Conservation (phyloP, 768 basidiomycete genomes). For the Mycena indigotica region DNA sequence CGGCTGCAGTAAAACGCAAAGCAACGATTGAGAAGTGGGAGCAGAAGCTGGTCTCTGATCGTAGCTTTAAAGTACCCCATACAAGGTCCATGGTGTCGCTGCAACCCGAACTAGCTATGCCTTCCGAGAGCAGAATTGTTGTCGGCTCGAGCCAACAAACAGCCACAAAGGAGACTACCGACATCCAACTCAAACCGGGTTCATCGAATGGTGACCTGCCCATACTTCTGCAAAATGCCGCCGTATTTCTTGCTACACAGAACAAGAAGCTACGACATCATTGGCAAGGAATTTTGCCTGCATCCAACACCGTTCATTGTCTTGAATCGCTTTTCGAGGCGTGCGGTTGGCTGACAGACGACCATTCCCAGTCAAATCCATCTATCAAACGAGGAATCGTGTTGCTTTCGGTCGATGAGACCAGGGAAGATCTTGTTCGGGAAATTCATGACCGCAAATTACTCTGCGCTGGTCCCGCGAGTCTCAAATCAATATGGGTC, state of each 20-base stretch:
- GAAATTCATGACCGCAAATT: constrained; percentile 10
- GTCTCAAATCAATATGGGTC: constrained; percentile 12
- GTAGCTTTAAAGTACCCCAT: too few species aligned
- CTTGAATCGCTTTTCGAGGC: constrained; percentile 49
- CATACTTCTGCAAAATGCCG: neutral
- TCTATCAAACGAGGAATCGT: constrained; percentile 37
- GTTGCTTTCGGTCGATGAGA: constrained; percentile 35
- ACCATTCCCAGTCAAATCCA: neutral
- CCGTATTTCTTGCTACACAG: constrained; percentile 26
- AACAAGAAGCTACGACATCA: constrained; percentile 1
- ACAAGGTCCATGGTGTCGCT: neutral
- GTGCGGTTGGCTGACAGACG: constrained; percentile 43
- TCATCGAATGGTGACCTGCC: too few species aligned
- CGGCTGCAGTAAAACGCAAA: constrained; percentile 42
- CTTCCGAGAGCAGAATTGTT: too few species aligned
- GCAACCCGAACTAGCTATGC: constrained; percentile 22
- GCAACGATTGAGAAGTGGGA: constrained; percentile 44
- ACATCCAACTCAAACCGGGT: too few species aligned
- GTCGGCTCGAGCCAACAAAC: too few species aligned
- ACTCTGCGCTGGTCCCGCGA: neutral
- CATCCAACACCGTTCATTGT: constrained; percentile 39
- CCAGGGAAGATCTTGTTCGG: neutral
- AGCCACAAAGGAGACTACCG: too few species aligned
- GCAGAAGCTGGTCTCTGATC: constrained; percentile 38
- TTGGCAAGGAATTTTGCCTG: constrained; percentile 37